phyloP scores from a whole-genome alignment of 352 stramenopile genomes.

The Phytophthora kernoviae region DNA sequence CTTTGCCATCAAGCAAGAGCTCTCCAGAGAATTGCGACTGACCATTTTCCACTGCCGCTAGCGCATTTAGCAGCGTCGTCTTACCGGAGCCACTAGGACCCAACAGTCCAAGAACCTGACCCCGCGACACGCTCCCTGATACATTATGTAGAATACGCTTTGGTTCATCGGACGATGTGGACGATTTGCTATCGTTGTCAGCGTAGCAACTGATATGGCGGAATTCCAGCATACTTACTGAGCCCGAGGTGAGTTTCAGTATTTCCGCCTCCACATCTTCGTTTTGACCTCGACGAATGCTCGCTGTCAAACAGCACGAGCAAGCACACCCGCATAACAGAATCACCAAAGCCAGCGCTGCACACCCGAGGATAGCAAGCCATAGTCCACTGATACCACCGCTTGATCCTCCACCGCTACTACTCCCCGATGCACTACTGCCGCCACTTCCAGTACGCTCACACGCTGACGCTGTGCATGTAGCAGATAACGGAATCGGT shows the following conservation, averaged over 20 bases:
- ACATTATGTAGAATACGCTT: conserved; percentile 64
- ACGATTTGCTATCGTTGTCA: conserved; percentile 2
- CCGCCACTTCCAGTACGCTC: conserved; percentile 39
- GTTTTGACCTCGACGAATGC: background rate
- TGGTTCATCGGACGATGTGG: conserved; percentile 1
- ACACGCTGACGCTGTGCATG: conserved; percentile 68
- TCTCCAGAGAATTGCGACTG: conserved; percentile 47
- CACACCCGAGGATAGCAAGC: background rate
- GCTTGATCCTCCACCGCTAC: conserved; percentile 14
- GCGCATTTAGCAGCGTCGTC: conserved; percentile 74
- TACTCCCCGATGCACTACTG: conserved; percentile 32
- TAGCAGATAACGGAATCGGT: conserved; percentile 67
- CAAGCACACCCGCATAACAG: background rate
- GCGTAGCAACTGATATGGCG: conserved; percentile 51
- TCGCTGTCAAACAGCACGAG: background rate
- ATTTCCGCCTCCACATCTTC: conserved; percentile 40
- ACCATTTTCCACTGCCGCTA: conserved; percentile 71
- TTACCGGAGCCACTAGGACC: conserved; percentile 76
- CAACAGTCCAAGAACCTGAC: conserved; percentile 65
- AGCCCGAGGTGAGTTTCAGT: conserved; percentile 41
- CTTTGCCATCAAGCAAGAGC: conserved; percentile 58
- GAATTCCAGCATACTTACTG: conserved; percentile 54
- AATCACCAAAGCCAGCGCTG: background rate
- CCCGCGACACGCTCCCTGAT: conserved; percentile 47
- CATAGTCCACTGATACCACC: conserved; percentile 1